A percentile compares a stretch with the other conserved stretches of the same genome.
Conservation (phyloP, 179 eudicot genomes). For the Kewa caespitosa region DNA sequence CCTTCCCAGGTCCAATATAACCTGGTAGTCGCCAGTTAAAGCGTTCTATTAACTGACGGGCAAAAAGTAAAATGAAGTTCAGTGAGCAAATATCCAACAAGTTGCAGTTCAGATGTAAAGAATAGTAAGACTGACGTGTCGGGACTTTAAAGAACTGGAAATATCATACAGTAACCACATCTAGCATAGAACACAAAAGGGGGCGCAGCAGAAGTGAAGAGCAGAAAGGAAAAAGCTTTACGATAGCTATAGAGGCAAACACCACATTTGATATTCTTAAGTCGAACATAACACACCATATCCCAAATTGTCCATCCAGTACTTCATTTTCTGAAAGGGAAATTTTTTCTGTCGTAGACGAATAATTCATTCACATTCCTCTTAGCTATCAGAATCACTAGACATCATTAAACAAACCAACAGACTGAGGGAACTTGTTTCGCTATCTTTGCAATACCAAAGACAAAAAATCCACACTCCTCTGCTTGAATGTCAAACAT, state of each 20-base stretch:
- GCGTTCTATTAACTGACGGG: conserved; percentile 71
- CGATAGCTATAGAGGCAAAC: not conserved
- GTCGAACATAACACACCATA: not conserved
- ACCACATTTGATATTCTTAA: not conserved
- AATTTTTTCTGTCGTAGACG: too few species aligned
- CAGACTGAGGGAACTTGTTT: not conserved
- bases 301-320: not conserved
- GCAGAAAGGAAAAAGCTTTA: not conserved
- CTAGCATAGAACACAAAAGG: too few species aligned
- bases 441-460: not conserved
- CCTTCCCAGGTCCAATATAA: conserved; percentile 70
- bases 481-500: not conserved
- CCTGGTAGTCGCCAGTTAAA: conserved; percentile 87
- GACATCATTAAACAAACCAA: not conserved
- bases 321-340: not conserved
- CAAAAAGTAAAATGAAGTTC: not conserved
- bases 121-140: not conserved
- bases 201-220: too few species aligned
- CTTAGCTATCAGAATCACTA: not conserved
- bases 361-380: not conserved
- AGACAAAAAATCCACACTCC: not conserved
- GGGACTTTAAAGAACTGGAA: too few species aligned
- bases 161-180: too few species aligned
- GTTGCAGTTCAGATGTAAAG: not conserved
- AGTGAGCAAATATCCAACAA: not conserved